Evolutionary conservation across 2,329 filamentous ascomycete genomes (phyloP).

Genomic region (Epicoccum nigrum): DNA sequence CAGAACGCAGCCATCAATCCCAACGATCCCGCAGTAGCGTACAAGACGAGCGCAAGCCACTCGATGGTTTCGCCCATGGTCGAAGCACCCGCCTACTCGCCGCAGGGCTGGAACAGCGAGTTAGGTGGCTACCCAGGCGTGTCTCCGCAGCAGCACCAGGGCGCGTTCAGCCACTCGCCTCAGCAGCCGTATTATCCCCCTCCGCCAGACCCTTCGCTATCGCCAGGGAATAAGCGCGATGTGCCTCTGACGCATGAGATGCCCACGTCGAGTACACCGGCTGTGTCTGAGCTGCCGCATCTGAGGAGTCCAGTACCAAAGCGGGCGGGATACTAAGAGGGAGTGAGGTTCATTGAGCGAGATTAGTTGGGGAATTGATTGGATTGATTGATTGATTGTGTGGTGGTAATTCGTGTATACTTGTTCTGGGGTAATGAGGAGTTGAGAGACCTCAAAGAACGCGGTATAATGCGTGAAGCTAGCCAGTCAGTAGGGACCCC

Average conservation of each 20-base stretch:
- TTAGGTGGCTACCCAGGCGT: background rate
- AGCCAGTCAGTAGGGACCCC: no score
- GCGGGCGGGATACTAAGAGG: background rate
- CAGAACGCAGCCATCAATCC: background rate
- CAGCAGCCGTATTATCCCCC: constrained; percentile 2
- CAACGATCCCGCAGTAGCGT: background rate
- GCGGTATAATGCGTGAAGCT: no score
- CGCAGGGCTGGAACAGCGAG: constrained; percentile 8
- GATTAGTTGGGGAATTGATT: no score
- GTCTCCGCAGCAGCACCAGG: background rate
- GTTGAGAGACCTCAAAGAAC: no score
- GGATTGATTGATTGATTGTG: no score
- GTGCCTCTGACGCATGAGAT: constrained; percentile 4
- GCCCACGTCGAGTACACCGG: background rate
- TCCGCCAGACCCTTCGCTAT: background rate
- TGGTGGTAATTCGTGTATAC: no score
- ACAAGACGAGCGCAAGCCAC: constrained; percentile 2
- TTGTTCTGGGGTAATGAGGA: no score
- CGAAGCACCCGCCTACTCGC: constrained; percentile 19
- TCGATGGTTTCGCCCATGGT: constrained; percentile 17
- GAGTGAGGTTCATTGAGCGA: no score
- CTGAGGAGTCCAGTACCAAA: constrained; percentile 6
- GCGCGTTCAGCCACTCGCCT: background rate
- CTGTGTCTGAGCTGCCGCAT: constrained; percentile 3
- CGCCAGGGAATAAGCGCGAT: background rate